Conservation (phyloP, 441 rosid species). For the Kokia cookei region DNA sequence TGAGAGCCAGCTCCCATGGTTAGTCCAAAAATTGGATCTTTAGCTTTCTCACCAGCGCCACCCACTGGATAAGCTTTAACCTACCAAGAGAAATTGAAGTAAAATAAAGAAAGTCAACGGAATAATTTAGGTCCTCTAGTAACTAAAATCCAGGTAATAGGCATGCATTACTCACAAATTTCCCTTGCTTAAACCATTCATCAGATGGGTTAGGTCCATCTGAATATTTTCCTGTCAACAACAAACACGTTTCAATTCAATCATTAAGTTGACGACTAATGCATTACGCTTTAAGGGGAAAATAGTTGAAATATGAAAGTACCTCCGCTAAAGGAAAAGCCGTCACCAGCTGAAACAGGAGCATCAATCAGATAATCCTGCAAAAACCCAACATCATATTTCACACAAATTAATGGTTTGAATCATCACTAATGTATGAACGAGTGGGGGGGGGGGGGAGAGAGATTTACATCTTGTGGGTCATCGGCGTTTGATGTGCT, state of each 20-base stretch:
- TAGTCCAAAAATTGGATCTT: constrained; percentile 86
- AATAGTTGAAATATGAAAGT: background rate
- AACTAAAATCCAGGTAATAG: background rate
- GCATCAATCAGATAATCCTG: constrained; percentile 91
- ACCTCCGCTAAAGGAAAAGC: constrained; percentile 94
- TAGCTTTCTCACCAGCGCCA: constrained; percentile 66
- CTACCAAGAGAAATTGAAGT: constrained; percentile 20
- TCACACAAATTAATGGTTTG: background rate
- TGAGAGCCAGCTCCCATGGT: constrained; percentile 80
- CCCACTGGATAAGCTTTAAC: constrained; percentile 72
- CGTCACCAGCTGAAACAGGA: constrained; percentile 81
- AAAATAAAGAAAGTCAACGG: background rate
- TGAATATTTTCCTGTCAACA: constrained; percentile 65
- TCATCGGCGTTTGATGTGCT: constrained; percentile 42
- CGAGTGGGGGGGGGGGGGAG: background rate
- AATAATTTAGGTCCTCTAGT: background rate
- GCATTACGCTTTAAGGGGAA: background rate
- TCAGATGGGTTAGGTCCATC: constrained; percentile 77
- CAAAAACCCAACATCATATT: background rate
- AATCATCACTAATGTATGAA: background rate
- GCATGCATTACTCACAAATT: constrained; percentile 38
- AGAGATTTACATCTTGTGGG: constrained; percentile 20
- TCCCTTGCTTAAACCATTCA: constrained; percentile 84
- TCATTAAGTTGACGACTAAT: background rate
- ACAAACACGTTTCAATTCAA: background rate